Conservation (phyloP, 1,139 yeast genomes). For the Magnusiomyces tetraspermus region DNA sequence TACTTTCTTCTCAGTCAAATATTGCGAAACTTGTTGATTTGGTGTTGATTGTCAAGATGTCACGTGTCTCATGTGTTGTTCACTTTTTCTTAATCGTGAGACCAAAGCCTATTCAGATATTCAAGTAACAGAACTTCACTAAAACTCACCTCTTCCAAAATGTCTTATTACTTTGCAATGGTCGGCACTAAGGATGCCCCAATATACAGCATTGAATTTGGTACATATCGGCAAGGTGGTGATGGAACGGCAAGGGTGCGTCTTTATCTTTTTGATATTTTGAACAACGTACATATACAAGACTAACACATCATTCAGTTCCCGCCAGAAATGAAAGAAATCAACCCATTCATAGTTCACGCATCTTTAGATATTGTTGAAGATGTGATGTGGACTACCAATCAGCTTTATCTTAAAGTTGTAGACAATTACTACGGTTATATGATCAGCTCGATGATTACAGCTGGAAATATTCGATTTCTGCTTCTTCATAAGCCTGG, state of each 20-base stretch:
- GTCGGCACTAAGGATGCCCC: slow-evolving; percentile 85
- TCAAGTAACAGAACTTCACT: neutral
- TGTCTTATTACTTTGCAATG: slow-evolving; percentile 80
- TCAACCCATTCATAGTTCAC: slow-evolving; percentile 81
- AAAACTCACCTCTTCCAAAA: slow-evolving; percentile 17
- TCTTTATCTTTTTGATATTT: neutral
- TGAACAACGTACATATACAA: neutral
- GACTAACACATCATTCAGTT: slow-evolving; percentile 33
- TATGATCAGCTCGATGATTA: slow-evolving; percentile 68
- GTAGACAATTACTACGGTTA: slow-evolving; percentile 83
- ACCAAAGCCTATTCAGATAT: too few relatives aligned
- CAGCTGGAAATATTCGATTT: slow-evolving; percentile 81
- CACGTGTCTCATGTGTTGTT: too few relatives aligned
- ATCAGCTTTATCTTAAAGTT: slow-evolving; percentile 57
- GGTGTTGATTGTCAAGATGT: too few relatives aligned
- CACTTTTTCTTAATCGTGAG: too few relatives aligned
- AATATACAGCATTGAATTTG: slow-evolving; percentile 78
- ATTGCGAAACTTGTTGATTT: too few relatives aligned
- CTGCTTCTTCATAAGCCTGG: slow-evolving; percentile 58
- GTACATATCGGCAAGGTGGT: slow-evolving; percentile 56
- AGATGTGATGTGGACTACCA: slow-evolving; percentile 73
- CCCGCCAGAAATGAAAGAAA: slow-evolving; percentile 61
- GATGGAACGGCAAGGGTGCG: slow-evolving; percentile 47
- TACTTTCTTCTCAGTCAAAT: too few relatives aligned
- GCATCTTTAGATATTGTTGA: slow-evolving; percentile 84